phyloP scores from a whole-genome alignment of 345 rosid species.

The Gossypium turneri region DNA sequence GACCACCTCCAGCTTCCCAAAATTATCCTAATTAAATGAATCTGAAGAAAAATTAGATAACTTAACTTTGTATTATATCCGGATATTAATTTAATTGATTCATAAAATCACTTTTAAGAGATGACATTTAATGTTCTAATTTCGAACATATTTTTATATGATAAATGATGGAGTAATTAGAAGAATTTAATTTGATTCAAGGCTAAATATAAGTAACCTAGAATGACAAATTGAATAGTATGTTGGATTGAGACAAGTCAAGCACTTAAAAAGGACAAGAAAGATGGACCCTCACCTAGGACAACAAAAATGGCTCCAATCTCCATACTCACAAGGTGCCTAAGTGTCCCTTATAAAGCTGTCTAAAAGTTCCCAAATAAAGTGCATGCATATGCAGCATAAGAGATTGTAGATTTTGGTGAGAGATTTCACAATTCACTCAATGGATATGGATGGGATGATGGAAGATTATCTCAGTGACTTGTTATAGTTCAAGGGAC shows the following conservation, averaged over 20 bases:
- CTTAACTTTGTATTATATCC: too few relatives aligned
- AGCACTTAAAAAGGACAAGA: not conserved
- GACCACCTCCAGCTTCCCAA: not conserved
- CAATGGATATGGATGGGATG: not conserved
- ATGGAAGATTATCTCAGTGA: not conserved
- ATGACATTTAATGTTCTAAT: too few relatives aligned
- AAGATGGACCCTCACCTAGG: not conserved
- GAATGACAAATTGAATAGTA: not conserved
- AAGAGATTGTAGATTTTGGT: not conserved
- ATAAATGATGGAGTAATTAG: too few relatives aligned
- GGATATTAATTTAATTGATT: too few relatives aligned
- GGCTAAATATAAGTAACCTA: not conserved
- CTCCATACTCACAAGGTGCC: not conserved
- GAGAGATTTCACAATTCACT: not conserved
- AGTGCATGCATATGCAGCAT: not conserved
- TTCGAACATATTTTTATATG: too few relatives aligned
- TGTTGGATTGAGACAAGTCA: constrained; percentile 11
- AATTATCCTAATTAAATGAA: too few relatives aligned
- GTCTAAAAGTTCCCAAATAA: not conserved
- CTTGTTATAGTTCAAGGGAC: constrained; percentile 17
- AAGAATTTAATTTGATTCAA: not conserved
- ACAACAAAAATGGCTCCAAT: not conserved
- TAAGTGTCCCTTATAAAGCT: not conserved
- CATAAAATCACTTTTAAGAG: too few relatives aligned
- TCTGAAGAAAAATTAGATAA: too few relatives aligned